phyloP scores from a whole-genome alignment of 306 rosid species.

The Albizia julibrissin region DNA sequence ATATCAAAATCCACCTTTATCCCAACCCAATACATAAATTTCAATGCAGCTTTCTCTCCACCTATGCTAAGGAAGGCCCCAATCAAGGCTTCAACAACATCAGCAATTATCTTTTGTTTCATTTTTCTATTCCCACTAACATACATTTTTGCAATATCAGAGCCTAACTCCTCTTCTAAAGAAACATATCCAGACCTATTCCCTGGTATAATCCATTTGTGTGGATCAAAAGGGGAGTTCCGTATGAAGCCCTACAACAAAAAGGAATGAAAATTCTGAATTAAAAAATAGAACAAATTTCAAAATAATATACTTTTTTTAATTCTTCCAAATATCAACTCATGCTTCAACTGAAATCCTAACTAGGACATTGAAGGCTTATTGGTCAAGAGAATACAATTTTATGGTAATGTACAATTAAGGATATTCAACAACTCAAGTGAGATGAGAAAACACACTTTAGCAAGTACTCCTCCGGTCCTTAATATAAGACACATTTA shows the following conservation, averaged over 20 bases:
- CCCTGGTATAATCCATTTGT: conserved; percentile 72
- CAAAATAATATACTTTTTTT: no score
- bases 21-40: conserved; percentile 75
- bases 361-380: not conserved
- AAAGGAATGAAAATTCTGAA: conserved; percentile 10
- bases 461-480: not conserved
- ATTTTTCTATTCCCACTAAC: conserved; percentile 46
- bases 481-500: no score
- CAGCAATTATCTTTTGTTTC: conserved; percentile 61
- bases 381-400: not conserved
- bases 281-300: not conserved
- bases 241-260: conserved; percentile 76
- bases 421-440: not conserved
- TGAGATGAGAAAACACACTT: not conserved
- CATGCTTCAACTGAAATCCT: not conserved
- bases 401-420: conserved; percentile 7
- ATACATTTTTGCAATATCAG: conserved; percentile 35
- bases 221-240: conserved; percentile 61
- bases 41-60: conserved; percentile 69
- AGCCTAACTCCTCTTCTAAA: conserved; percentile 45
- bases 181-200: conserved; percentile 30
- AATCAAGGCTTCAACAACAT: conserved; percentile 89
- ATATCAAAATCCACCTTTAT: conserved; percentile 56
- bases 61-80: conserved; percentile 81
- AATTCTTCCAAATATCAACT: not conserved